Base-by-base conservation (phyloP, 2,329 filamentous ascomycete genomes). In the Aspergillus sojae region DNA sequence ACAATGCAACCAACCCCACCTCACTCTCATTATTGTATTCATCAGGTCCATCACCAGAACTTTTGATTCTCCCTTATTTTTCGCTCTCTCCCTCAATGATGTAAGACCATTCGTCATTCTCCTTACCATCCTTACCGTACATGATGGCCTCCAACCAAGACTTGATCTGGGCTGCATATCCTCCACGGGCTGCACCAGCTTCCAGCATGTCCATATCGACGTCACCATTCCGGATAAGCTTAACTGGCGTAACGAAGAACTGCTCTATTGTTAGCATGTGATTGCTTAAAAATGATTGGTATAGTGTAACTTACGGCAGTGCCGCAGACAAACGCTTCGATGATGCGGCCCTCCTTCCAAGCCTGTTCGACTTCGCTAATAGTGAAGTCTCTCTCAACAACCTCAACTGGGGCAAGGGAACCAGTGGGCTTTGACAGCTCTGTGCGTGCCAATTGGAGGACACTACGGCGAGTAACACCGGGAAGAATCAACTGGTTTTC, bases 321-420 rank as follows among this genome's bases (percentile, higher is more conserved):
- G 21, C 94, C 94, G 39, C 91, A 88, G 9, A 91, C 92, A 74
- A 97, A 97, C 1, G 92, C 86, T 81, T 97, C 94, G 11, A 97
- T 77, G 50, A 97, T 78, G 2, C 93, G 84, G 3, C 91, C 93
- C 74, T 97, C 92, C 50, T 85, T 80, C 30, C 87, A 81, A 1
- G 93, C 93, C 74, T 90, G 86, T 32, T 88, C 75, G 19, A 97
- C 78, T 78, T 97, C 93, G 34, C 85, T 81, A 75, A 97, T 96
- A 26, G 88, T 93, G 79, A 94, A 95, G 68, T 88, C 88, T 67
- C 90, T 84, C 87, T 97, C 94, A 0, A 94, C 89, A 45, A 96
- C 84, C 69, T 94, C 90, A 2, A 95, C 88, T n/a, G 96, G 83
- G 65, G 92, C 89, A 5, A 88, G 67, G 4, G 75, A 71, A 60